A percentile compares a stretch with the other conserved stretches of the same genome.
Evolutionary conservation across 495 filamentous ascomycete species (phyloP).

Genomic region (Penicillium crystallinum): DNA sequence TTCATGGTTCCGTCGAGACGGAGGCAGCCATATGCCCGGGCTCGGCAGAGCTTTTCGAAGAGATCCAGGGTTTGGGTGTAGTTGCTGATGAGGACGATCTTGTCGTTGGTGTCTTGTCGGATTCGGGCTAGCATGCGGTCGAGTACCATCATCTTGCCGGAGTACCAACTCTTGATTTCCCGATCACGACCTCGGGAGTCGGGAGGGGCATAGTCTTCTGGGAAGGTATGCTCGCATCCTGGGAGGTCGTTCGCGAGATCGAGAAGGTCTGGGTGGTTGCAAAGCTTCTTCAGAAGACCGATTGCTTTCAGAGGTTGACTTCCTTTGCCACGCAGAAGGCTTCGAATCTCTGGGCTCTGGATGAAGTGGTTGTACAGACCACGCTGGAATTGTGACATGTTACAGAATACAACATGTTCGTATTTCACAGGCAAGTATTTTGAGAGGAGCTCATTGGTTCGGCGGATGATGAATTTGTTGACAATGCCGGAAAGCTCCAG

Average conservation of each 20-base stretch:
- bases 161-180: slow-evolving; percentile 93
- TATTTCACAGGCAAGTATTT: slow-evolving; percentile 99
- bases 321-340: slow-evolving; percentile 86
- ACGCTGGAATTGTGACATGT: slow-evolving; percentile 85
- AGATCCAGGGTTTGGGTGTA: slow-evolving; percentile 96
- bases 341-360: slow-evolving; percentile 90
- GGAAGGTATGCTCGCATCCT: slow-evolving; percentile 76
- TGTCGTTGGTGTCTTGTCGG: slow-evolving; percentile 94
- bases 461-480: slow-evolving; percentile 98
- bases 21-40: slow-evolving; percentile 75
- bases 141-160: slow-evolving; percentile 96
- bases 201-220: slow-evolving; percentile 83
- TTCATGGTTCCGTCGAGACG: slow-evolving; percentile 96
- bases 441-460: slow-evolving; percentile 95
- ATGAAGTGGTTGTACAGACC: slow-evolving; percentile 96
- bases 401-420: slow-evolving; percentile 99
- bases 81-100: slow-evolving; percentile 98
- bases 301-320: slow-evolving; percentile 97
- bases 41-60: slow-evolving; percentile 86
- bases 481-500: slow-evolving; percentile 76
- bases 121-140: slow-evolving; percentile 98
- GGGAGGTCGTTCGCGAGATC: slow-evolving; percentile 79
- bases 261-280: slow-evolving; percentile 95
- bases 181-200: slow-evolving; percentile 84
- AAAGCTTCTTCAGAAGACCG: slow-evolving; percentile 93